phyloP scores from a whole-genome alignment of 306 rosid species.

The Abrus pulchellus region DNA sequence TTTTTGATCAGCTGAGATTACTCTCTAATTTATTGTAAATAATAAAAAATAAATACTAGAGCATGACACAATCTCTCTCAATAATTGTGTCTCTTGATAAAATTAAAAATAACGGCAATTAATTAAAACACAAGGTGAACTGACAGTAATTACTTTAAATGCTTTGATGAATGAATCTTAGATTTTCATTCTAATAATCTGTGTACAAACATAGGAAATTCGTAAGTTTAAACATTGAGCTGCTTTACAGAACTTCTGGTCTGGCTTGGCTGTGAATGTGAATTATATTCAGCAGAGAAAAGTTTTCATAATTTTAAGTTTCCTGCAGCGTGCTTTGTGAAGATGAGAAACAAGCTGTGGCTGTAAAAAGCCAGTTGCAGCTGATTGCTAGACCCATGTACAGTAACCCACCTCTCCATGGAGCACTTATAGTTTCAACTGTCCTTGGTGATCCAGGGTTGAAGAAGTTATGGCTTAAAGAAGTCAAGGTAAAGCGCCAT shows the following conservation, averaged over 20 bases:
- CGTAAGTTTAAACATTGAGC: conserved; percentile 5
- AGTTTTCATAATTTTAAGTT: conserved; percentile 12
- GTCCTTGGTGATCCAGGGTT: conserved; percentile 86
- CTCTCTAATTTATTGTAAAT: background rate
- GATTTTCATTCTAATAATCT: conserved; percentile 4
- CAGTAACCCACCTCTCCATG: conserved; percentile 96
- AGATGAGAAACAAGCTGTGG: conserved; percentile 90
- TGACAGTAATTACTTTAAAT: background rate
- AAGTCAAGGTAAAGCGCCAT: conserved; percentile 78
- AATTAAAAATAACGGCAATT: background rate
- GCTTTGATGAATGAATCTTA: conserved; percentile 11
- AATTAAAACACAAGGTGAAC: conserved; percentile 22
- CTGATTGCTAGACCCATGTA: conserved; percentile 95
- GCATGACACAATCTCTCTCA: background rate
- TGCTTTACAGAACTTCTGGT: conserved; percentile 23
- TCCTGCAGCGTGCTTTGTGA: conserved; percentile 84
- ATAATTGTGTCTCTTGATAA: background rate
- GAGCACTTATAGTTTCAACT: conserved; percentile 82
- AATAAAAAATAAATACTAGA: background rate
- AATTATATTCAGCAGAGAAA: conserved; percentile 26
- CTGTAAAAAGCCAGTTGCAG: conserved; percentile 96
- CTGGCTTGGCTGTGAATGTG: conserved; percentile 42
- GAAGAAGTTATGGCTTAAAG: conserved; percentile 84
- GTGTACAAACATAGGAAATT: conserved; percentile 3
- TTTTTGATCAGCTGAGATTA: background rate